Conservation (phyloP, 2,329 filamentous ascomycete genomes). For the Sclerotiophoma versabilis region DNA sequence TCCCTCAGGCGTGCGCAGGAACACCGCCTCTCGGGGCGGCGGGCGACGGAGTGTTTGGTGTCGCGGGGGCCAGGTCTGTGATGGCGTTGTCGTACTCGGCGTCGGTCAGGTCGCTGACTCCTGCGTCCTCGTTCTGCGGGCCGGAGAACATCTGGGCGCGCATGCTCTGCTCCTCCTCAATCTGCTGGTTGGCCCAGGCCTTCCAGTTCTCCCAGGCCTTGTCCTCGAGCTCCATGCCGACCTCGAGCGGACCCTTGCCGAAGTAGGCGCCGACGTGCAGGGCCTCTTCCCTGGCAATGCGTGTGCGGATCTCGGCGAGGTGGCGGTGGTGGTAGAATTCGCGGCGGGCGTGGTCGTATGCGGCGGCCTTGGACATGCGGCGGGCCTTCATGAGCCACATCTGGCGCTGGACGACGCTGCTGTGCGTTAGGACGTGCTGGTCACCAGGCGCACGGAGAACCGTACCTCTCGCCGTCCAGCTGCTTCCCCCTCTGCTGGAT, state of each 20-base stretch:
- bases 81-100: slow-evolving; percentile 41
- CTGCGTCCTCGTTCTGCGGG: slow-evolving; percentile 38
- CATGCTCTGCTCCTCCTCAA: slow-evolving; percentile 57
- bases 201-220: slow-evolving; percentile 84
- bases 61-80: slow-evolving; percentile 39
- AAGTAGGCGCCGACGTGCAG: slow-evolving; percentile 87
- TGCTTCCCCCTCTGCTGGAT: slow-evolving; percentile 77
- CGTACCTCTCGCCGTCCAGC: slow-evolving; percentile 83
- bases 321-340: slow-evolving; percentile 91
- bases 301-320: slow-evolving; percentile 79
- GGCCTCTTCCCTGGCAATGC: slow-evolving; percentile 88
- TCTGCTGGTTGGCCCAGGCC: slow-evolving; percentile 70
- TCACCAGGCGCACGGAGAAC: too few relatives aligned
- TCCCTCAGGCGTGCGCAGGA: slow-evolving; percentile 41
- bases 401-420: slow-evolving; percentile 90
- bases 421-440: not conserved
- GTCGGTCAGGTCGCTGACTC: slow-evolving; percentile 22
- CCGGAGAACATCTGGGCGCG: slow-evolving; percentile 52
- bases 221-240: slow-evolving; percentile 85
- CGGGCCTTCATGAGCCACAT: slow-evolving; percentile 73
- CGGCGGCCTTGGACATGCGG: slow-evolving; percentile 66
- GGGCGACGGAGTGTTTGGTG: slow-evolving; percentile 34
- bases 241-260: slow-evolving; percentile 74
- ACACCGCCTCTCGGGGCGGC: slow-evolving; percentile 49
- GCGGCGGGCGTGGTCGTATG: slow-evolving; percentile 85